Evolutionary conservation across 768 basidiomycete genomes (phyloP).

Genomic region (Lentinula detonsa): DNA sequence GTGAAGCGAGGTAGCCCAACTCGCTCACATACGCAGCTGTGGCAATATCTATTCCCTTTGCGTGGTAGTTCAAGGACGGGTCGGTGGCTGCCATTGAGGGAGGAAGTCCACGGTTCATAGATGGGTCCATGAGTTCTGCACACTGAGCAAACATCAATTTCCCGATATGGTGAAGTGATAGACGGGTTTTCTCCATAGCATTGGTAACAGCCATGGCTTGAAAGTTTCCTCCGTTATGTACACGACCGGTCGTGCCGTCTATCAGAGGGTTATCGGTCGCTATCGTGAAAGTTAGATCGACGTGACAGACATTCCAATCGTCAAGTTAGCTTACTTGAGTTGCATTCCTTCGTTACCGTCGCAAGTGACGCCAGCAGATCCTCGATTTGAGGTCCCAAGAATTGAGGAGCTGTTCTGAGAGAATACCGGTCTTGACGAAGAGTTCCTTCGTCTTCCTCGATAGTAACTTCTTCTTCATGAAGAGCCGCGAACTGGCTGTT

Average conservation of each 20-base stretch:
- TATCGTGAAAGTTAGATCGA: constrained; percentile 19
- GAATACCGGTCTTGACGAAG: constrained; percentile 74
- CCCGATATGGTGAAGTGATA: constrained; percentile 44
- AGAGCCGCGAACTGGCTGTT: constrained; percentile 54
- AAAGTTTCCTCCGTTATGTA: constrained; percentile 65
- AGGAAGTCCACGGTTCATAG: constrained; percentile 74
- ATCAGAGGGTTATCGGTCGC: constrained; percentile 82
- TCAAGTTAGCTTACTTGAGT: constrained; percentile 53
- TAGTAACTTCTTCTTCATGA: constrained; percentile 57
- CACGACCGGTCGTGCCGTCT: constrained; percentile 55
- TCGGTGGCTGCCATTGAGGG: constrained; percentile 70
- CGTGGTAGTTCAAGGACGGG: constrained; percentile 72
- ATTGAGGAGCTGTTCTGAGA: constrained; percentile 67
- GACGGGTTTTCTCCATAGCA: constrained; percentile 35
- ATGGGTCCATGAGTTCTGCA: constrained; percentile 71
- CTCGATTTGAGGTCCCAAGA: constrained; percentile 74
- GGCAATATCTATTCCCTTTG: constrained; percentile 76
- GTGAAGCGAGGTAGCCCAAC: constrained; percentile 70
- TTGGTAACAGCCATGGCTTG: constrained; percentile 66
- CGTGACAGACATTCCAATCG: not conserved
- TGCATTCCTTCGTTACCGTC: constrained; percentile 64
- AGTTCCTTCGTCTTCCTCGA: constrained; percentile 61
- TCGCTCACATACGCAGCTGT: constrained; percentile 78
- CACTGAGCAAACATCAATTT: constrained; percentile 46
- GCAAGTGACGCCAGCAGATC: constrained; percentile 60